Percentiles rank a stretch among this genome's conserved stretches.
phyloP scores from a whole-genome alignment of 2,329 filamentous ascomycete genomes.

The Talaromyces islandicus region DNA sequence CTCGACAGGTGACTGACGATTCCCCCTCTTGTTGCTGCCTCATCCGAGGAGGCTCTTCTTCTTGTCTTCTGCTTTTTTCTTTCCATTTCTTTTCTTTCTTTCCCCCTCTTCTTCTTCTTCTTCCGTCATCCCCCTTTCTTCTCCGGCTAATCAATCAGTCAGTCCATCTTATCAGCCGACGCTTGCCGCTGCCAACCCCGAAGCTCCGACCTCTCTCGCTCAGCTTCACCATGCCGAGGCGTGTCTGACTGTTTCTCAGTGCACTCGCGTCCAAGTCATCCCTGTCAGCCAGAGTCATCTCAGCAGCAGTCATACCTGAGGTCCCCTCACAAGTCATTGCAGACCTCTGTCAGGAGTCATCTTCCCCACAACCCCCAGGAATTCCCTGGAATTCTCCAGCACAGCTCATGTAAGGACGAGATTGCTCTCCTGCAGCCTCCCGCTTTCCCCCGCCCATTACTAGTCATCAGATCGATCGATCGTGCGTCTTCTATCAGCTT shows the following conservation, averaged over 20 bases:
- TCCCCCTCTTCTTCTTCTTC: background rate
- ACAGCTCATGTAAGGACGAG: background rate
- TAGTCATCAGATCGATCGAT: background rate
- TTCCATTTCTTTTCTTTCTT: background rate
- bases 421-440: background rate
- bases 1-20: background rate
- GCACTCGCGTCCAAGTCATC: background rate
- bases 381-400: background rate
- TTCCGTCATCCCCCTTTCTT: background rate
- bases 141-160: background rate
- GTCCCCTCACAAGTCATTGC: too few species aligned
- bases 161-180: background rate
- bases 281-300: background rate
- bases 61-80: background rate
- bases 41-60: background rate
- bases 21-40: background rate
- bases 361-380: background rate
- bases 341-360: background rate
- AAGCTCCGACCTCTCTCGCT: background rate
- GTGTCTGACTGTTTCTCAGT: background rate
- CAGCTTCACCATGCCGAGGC: background rate
- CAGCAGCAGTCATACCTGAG: too few species aligned
- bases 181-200: background rate
- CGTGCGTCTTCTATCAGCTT: background rate
- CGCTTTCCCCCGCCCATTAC: background rate